These are phyloP conservation scores for Suhomyces yuchorum DNA, from an alignment of 1,139 yeast species.

Conservation along the genomic window DNA sequence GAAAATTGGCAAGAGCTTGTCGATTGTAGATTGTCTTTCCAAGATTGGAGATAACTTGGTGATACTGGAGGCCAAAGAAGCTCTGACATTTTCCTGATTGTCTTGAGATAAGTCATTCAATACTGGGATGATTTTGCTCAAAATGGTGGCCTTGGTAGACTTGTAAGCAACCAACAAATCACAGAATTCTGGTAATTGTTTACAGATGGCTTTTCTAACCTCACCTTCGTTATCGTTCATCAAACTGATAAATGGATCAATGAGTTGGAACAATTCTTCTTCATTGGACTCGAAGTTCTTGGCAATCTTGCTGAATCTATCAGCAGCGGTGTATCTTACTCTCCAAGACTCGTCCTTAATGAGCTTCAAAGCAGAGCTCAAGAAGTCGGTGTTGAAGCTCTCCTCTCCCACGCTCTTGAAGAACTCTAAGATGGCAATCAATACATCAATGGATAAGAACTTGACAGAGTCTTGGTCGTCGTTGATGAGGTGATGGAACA, in stretches of 20 bases:
- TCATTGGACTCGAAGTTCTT: constrained; percentile 59
- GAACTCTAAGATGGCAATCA: constrained; percentile 69
- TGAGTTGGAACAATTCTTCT: constrained; percentile 56
- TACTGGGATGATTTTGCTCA: constrained; percentile 76
- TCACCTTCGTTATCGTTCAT: constrained; percentile 96
- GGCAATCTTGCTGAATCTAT: constrained; percentile 78
- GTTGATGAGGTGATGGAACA: constrained; percentile 77
- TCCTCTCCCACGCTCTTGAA: constrained; percentile 59
- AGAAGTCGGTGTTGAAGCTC: constrained; percentile 61
- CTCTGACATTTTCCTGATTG: constrained; percentile 89
- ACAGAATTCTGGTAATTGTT: constrained; percentile 84
- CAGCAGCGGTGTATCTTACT: constrained; percentile 97
- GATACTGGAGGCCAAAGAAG: constrained; percentile 86
- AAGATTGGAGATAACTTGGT: constrained; percentile 85
- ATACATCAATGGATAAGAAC: constrained; percentile 82
- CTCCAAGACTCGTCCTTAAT: constrained; percentile 96
- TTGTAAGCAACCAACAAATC: constrained; percentile 48
- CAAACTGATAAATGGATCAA: constrained; percentile 69
- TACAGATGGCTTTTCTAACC: constrained; percentile 91
- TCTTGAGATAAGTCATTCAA: constrained; percentile 86
- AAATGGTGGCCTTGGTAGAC: constrained; percentile 54
- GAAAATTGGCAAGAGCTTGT: constrained; percentile 82
- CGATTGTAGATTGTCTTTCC: constrained; percentile 83
- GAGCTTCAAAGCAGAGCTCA: constrained; percentile 60
- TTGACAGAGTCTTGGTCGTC: constrained; percentile 97